phyloP scores from a whole-genome alignment of 2,329 filamentous ascomycete species.

The Cadophora malorum region DNA sequence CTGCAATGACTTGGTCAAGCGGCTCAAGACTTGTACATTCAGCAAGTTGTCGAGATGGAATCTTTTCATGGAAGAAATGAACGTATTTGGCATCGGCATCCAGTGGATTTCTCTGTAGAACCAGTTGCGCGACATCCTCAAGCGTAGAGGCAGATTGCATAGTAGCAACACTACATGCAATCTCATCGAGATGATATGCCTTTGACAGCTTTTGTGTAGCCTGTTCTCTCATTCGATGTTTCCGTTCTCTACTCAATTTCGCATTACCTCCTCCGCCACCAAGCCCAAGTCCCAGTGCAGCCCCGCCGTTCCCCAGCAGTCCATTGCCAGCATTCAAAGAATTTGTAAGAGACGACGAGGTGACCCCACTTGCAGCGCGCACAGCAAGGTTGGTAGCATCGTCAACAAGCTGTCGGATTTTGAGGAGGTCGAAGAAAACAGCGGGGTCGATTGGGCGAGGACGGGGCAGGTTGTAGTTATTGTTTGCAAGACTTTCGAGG shows the following conservation, averaged over 20 bases:
- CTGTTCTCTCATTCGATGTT: constrained; percentile 80
- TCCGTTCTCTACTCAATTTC: constrained; percentile 77
- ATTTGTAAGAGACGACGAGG: constrained; percentile 67
- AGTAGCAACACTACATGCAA: constrained; percentile 80
- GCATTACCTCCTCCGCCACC: constrained; percentile 62
- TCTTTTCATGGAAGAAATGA: constrained; percentile 94
- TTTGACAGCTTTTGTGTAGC: constrained; percentile 78
- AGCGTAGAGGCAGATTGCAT: constrained; percentile 82
- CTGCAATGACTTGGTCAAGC: constrained; percentile 70
- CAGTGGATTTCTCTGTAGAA: constrained; percentile 71
- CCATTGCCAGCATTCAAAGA: constrained; percentile 58
- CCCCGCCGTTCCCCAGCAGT: constrained; percentile 53
- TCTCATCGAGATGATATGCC: constrained; percentile 83
- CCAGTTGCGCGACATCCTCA: constrained; percentile 76
- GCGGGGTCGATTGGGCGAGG: constrained; percentile 80
- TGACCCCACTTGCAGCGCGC: constrained; percentile 75
- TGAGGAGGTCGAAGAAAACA: constrained; percentile 83
- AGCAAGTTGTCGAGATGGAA: constrained; percentile 75
- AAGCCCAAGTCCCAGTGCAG: constrained; percentile 63
- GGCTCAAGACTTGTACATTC: constrained; percentile 72
- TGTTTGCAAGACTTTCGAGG: constrained; percentile 78
- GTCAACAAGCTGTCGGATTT: constrained; percentile 80
- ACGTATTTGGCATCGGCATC: constrained; percentile 83
- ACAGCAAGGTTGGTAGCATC: constrained; percentile 81
- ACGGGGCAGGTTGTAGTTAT: constrained; percentile 78